Evolutionary conservation across 768 basidiomycete genomes (phyloP).

Genomic region (Omphalotus guepiniiformis): DNA sequence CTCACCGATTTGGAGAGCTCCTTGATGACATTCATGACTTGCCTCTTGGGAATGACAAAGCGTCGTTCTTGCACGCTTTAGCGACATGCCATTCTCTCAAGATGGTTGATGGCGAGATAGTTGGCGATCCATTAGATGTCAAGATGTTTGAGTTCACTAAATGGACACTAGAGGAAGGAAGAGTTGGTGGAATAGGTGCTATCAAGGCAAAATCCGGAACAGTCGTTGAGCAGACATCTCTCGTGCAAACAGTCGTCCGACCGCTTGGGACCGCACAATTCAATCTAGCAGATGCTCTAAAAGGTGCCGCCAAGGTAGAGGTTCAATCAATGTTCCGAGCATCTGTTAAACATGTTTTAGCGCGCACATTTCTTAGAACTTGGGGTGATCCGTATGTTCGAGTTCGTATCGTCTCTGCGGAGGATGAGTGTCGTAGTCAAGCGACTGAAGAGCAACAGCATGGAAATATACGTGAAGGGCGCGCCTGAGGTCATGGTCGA

Average conservation of each 20-base stretch:
- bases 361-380: constrained; percentile 96
- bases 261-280: constrained; percentile 94
- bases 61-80: constrained; percentile 86
- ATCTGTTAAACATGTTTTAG: constrained; percentile 34
- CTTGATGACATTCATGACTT: constrained; percentile 84
- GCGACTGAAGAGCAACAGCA: constrained; percentile 85
- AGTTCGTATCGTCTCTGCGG: constrained; percentile 90
- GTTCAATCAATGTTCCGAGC: constrained; percentile 7
- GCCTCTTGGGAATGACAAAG: constrained; percentile 65
- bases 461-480: constrained; percentile 99
- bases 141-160: constrained; percentile 98
- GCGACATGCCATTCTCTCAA: constrained; percentile 97
- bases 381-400: constrained; percentile 93
- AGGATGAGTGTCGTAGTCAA: constrained; percentile 99
- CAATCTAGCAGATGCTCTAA: constrained; percentile 89
- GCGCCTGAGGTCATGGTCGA: constrained; percentile 97
- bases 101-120: constrained; percentile 78
- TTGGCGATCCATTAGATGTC: constrained; percentile 94
- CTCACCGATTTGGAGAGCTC: constrained; percentile 84
- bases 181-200: constrained; percentile 61
- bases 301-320: constrained; percentile 69
- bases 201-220: constrained; percentile 61
- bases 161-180: constrained; percentile 95
- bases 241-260: constrained; percentile 95
- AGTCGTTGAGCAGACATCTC: constrained; percentile 69